Evolutionary conservation across 345 rosid species (phyloP), one percentile per base, ranked within the genome.

Genomic region (Lumnitzera racemosa): DNA sequence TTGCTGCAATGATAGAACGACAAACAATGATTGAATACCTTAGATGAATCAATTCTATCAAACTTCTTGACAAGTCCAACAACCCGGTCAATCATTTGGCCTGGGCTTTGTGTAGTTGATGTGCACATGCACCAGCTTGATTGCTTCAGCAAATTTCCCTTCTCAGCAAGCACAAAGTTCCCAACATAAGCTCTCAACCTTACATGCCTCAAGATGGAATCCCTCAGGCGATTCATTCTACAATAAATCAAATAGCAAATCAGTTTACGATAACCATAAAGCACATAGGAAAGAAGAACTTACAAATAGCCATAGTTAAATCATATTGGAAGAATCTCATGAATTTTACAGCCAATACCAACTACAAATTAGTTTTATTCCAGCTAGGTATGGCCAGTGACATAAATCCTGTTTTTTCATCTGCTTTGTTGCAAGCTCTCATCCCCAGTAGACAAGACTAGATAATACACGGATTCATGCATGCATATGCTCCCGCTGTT

Each of bases 51-150:
- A 41, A 74, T 69, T 66, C 68, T 85, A 60, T 80, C 82, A 7
- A 76, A 76, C 58, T 80, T 80, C 78, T 82, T 85, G 57, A 85
- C 86, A 59, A 82, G 58, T 52, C 58, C 72, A 49, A 78, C 61
- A 53, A 78, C 88, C 55, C 67, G 74, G 24, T 73, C 78, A 74
- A 63, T 66, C 41, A 80, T 62, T 58, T 78, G 73, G 57, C 68
- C 84, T 24, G 67, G 72, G 62, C 58, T 56, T 27, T 63, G 20
- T 29, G 51, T 63, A 0, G 71, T 36, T 24, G 75, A 49, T 17
- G 80, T 24, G 57, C 76, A 76, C 61, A 80, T 68, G 55, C 36
- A 62, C 66, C 46, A 65, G 15, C 59, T 61, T 13, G 67, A 47
- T 53, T 46, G 59, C 53, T 62, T 74, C 66, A 80, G 50, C 56